Evolutionary conservation across 371 early-diverging fungal species (phyloP), one percentile per base, ranked within the genome.

Genomic region (Mortierella sp.): DNA sequence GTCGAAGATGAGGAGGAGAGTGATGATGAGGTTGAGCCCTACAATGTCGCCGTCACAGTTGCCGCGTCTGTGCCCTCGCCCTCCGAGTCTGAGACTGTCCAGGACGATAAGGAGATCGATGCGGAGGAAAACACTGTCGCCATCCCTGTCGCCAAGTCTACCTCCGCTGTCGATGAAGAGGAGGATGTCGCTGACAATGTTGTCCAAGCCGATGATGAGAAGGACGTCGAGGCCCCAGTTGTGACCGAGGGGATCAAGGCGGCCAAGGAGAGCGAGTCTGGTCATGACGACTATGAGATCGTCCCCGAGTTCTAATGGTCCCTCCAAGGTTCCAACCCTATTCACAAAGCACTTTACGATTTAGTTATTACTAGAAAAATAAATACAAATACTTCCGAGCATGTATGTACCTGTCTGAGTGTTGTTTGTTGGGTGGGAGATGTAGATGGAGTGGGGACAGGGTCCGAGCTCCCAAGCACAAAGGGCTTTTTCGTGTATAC

Each of bases 221-320:
- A 34, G 37, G 37, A 40, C 1, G 31, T 70, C 28, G 51, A 54
- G 16, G 16, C 72, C 10, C 11, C 19, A 26, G 70, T 53, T 43
- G 69, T 48, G 19, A 50, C 43, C 31, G 24, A 61, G 19, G 61
- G 40, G 40, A 40, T 40, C 43, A 67, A 67, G 40, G 43, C 37
- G 40, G 26, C 67, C 43, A 67, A 67, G 40, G 43, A 67, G 40
- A 28, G n/a, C 24, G 81, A 81, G 50, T 72, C 71, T 43, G 69
- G 71, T 51, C 77, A 76, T 19, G 81, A 81, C 43, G 81, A 77
- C 69, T 81, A 73, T 76, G 81, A 81, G 71, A 70, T 81, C 16
- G 74, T 81, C 19, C 70, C 76, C 37, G 81, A 70, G n/a, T 81
- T 73, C 48, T 81, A 57, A 50, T 13, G 53, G 13, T 19, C 61